Evolutionary conservation across 345 rosid species (phyloP).

Genomic region (Dipteronia dyeriana): DNA sequence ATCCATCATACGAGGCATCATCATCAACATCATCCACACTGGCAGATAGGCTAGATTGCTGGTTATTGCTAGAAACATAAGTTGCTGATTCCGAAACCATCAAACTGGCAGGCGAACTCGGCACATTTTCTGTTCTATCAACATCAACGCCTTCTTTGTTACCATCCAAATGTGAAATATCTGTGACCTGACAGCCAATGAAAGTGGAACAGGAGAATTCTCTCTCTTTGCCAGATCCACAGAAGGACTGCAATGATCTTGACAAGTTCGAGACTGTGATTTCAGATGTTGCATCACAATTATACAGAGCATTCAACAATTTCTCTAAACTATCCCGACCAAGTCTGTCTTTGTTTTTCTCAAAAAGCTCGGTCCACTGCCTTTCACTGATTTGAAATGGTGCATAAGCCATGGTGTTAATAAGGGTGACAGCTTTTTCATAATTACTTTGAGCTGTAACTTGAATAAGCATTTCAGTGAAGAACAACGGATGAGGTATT

Average conservation of each 20-base stretch:
- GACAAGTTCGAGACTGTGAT: slow-evolving; percentile 61
- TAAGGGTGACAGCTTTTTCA: slow-evolving; percentile 59
- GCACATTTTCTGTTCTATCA: background rate
- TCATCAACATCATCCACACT: no score
- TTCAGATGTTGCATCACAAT: slow-evolving; percentile 53
- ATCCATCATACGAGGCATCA: background rate
- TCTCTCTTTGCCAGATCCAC: slow-evolving; percentile 30
- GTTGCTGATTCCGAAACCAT: slow-evolving; percentile 5
- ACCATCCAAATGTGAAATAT: background rate
- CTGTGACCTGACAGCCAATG: slow-evolving; percentile 8
- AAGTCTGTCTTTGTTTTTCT: slow-evolving; percentile 43
- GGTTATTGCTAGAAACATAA: no score
- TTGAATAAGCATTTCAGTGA: slow-evolving; percentile 71
- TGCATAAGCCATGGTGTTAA: slow-evolving; percentile 65
- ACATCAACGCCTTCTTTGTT: slow-evolving; percentile 1
- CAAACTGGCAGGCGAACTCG: slow-evolving; percentile 2
- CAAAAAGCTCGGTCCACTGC: slow-evolving; percentile 67
- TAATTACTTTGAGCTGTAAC: slow-evolving; percentile 55
- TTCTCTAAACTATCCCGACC: slow-evolving; percentile 40
- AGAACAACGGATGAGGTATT: slow-evolving; percentile 60
- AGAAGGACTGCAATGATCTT: slow-evolving; percentile 50
- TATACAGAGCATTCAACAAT: slow-evolving; percentile 48
- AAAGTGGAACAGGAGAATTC: slow-evolving; percentile 12
- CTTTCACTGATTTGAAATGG: slow-evolving; percentile 76
- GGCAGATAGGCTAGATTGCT: no score